A percentile compares a stretch with the other conserved stretches of the same genome.
phyloP scores from a whole-genome alignment of 495 filamentous ascomycete species.

The Emericellopsis terricola region DNA sequence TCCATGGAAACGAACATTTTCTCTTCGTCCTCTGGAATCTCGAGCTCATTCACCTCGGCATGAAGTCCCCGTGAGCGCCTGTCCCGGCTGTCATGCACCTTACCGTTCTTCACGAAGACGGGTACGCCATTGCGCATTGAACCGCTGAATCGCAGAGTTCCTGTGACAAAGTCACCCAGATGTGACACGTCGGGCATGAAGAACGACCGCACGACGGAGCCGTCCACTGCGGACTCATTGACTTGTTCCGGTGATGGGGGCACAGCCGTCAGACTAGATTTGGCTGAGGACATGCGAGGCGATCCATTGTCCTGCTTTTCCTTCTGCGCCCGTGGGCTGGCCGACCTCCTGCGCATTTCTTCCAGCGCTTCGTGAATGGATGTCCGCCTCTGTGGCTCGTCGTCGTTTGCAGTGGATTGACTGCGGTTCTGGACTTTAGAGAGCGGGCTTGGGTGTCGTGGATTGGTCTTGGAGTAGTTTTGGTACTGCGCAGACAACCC shows the following conservation, averaged over 20 bases:
- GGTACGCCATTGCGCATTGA: conserved; percentile 24
- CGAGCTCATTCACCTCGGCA: conserved; percentile 17
- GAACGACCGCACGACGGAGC: conserved; percentile 11
- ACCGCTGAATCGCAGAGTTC: conserved; percentile 16
- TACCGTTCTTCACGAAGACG: conserved; percentile 23
- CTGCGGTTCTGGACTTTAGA: background rate
- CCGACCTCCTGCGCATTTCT: background rate
- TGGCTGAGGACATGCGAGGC: conserved; percentile 1
- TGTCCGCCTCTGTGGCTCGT: background rate
- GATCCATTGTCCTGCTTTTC: background rate
- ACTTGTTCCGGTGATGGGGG: background rate
- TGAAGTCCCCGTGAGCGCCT: conserved; percentile 13
- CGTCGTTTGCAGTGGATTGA: background rate
- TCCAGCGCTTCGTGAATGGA: conserved; percentile 1
- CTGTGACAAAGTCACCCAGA: conserved; percentile 16
- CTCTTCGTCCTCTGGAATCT: conserved; percentile 26
- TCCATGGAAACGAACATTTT: conserved; percentile 32
- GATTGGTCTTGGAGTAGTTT: too few species aligned
- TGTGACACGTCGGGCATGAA: conserved; percentile 15
- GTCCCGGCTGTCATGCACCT: conserved; percentile 14
- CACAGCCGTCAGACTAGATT: conserved; percentile 2
- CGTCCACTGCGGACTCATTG: background rate
- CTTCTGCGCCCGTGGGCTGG: background rate
- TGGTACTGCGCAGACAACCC: background rate
- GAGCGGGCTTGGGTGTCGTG: conserved; percentile 2